phyloP scores from a whole-genome alignment of 2,329 filamentous ascomycete genomes.

The Cladophialophora bantiana region DNA sequence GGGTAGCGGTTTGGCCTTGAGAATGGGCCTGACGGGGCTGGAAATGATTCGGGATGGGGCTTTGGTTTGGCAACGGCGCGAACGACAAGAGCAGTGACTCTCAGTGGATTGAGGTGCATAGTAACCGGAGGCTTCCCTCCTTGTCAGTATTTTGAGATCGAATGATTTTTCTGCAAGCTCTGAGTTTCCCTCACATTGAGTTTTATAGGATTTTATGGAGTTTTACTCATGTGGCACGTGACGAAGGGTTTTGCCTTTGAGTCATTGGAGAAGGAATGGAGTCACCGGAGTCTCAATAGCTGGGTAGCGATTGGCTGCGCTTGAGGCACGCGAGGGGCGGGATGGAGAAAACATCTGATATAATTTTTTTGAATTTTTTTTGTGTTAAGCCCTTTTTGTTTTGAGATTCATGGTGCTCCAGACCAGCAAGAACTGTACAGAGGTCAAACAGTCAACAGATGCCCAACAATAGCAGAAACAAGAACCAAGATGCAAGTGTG shows the following conservation, averaged over 20 bases:
- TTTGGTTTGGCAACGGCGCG: background rate
- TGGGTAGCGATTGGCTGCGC: background rate
- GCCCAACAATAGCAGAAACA: background rate
- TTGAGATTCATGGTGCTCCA: no score
- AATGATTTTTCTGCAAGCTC: background rate
- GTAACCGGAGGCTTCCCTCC: background rate
- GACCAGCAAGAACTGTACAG: background rate
- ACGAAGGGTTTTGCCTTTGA: slow-evolving; percentile 8
- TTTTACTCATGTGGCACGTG: background rate
- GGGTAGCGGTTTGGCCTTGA: background rate
- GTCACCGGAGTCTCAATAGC: background rate
- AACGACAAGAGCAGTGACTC: background rate
- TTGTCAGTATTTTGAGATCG: background rate
- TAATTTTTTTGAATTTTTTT: slow-evolving; percentile 9
- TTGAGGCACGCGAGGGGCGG: slow-evolving; percentile 16
- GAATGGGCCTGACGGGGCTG: background rate
- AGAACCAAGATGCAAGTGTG: slow-evolving; percentile 6
- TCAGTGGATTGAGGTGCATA: background rate
- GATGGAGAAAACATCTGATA: slow-evolving; percentile 10
- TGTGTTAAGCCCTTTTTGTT: background rate
- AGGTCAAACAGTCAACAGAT: background rate
- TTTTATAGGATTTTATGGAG: slow-evolving; percentile 5
- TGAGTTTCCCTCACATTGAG: slow-evolving; percentile 5
- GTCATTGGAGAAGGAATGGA: slow-evolving; percentile 3
- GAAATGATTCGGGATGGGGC: background rate